phyloP scores from a whole-genome alignment of 331 rosid species.

The Quercus phellos region DNA sequence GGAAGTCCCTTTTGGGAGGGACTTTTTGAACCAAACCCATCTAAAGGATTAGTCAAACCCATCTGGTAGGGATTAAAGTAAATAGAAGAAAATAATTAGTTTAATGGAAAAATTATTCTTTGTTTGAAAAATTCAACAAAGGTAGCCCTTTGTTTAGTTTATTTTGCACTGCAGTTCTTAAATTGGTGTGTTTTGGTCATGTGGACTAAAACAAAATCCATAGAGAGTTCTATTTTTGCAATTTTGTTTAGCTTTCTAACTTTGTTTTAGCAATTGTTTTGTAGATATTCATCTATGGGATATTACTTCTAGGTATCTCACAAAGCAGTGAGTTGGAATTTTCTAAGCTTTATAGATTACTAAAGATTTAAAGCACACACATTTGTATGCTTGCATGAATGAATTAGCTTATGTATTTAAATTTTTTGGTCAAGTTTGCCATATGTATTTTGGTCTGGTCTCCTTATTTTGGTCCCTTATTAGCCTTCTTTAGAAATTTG shows the following conservation, averaged over 20 bases:
- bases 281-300: slow-evolving; percentile 95
- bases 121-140: not conserved
- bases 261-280: slow-evolving; percentile 25
- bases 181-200: not conserved
- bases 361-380: not conserved
- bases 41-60: no score
- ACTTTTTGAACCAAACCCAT: no score
- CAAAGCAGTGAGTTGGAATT: not conserved
- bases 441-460: no score
- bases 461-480: no score
- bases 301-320: slow-evolving; percentile 64
- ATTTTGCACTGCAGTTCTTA: not conserved
- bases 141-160: not conserved
- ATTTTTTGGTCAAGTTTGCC: no score
- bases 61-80: no score
- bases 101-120: no score
- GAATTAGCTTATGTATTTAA: not conserved
- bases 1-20: no score
- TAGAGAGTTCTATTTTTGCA: not conserved
- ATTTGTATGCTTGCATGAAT: not conserved
- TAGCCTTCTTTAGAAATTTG: no score
- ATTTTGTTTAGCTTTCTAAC: not conserved
- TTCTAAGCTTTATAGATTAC: not conserved
- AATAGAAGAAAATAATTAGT: no score
- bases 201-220: not conserved